Evolutionary conservation across 345 rosid species (phyloP), one percentile per base, ranked within the genome.

Genomic region (rapeseed (Brassica napus)): DNA sequence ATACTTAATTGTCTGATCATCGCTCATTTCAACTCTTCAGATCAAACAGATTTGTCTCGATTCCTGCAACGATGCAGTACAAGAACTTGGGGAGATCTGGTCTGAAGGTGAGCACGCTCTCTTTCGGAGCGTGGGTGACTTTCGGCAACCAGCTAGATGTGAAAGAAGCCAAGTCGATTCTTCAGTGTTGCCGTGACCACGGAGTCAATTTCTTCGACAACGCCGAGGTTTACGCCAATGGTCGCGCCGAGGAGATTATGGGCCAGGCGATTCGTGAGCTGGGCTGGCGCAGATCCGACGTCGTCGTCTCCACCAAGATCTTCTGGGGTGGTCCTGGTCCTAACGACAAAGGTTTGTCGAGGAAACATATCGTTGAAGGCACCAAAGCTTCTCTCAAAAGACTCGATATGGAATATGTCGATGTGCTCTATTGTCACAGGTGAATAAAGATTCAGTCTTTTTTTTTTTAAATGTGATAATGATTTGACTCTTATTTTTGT

Each of bases 291-390:
- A 86, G 97, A 21, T 93, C 99, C 24, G 98, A 95, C 67, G 74
- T 95, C 60, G 99, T 95, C 2, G 86, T 93, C 65, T 90, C 98
- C 47, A 95, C 98, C 42, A 95, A 95, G 97, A 87, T 93, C 89
- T 95, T 95, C 76, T 93, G 99, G 99, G 99, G 99, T 21, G 99
- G 99, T 4, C 85, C 92, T 8, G 98, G 98, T 34, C 99, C 98
- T 26, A 95, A 95, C 67, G 99, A 95, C 61, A 93, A 91, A 74
- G 98, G 98, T 31, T 82, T 95, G 34, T 91, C 94, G 47, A 81
- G 99, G 71, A 95, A 95, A 79, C 97, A 95, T 85, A 86, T 95
- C 31, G 85, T 95, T 0, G 99, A 95, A 84, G 99, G 99, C 32
- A 91, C 99, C 14, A 90, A 93, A 84, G 85, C 98, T 52, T 95